Base-by-base conservation (phyloP, 768 basidiomycete species). In the Boletus reticulatus region DNA sequence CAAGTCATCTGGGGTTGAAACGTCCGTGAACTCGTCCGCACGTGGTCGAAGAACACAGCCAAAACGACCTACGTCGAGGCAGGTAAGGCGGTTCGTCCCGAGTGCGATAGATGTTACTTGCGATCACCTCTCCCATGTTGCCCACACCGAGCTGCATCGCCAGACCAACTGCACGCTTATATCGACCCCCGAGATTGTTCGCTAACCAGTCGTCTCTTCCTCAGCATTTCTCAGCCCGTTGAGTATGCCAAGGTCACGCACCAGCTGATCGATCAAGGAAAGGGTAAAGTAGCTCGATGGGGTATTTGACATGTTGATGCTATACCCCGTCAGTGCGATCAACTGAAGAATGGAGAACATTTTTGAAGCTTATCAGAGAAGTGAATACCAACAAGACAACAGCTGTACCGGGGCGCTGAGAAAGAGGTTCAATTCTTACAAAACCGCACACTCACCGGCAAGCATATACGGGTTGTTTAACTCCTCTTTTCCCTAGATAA, bases 211-310 rank as follows among this genome's bases (percentile, higher is more conserved):
- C 27, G 19, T 7, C 6, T 39, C 39, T 8, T 27, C 27, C n/a
- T 52, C 19, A 44, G 34, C 7, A 6, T 34, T 14, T 11, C 11
- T 24, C 2, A 5, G 14, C 20, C 6, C 14, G 7, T 9, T 32
- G 4, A 2, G 2, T 13, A 6, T n/a, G 4, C n/a, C 19, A 19
- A 12, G 16, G n/a, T 29, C 36, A 45, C 51, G 17, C 19, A 52
- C 51, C 51, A 52, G 36, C 43, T 52, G 20, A 52, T 38, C 5
- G 51, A 37, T 22, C 51, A 43, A 6, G 51, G 43, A 20, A 45
- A 45, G 36, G 24, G 36, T n/a, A 11, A 43, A 11, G 14, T 52
- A 52, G 27, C 43, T 38, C 3, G 32, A 13, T 9, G 43, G n/a
- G 1, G 36, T 24, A 16, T 29, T 45, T 36, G 51, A 52, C 12